A percentile compares a stretch with the other conserved stretches of the same genome.
Evolutionary conservation across 179 eudicot species (phyloP).

Genomic region (Heliamphora pulchella): DNA sequence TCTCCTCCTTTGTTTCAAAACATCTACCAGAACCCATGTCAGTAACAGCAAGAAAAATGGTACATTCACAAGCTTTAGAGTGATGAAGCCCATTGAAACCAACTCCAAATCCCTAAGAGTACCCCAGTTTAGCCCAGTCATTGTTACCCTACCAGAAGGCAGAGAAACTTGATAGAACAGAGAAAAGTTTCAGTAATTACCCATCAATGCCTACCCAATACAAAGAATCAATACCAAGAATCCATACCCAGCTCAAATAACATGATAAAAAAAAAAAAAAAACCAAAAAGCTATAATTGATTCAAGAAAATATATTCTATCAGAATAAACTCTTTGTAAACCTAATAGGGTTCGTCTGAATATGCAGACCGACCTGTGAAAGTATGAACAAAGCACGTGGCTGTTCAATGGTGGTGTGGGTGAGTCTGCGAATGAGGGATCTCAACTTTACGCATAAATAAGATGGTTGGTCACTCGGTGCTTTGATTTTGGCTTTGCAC

Average conservation of each 20-base stretch:
- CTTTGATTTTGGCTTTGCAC: neutral
- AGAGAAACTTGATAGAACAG: neutral
- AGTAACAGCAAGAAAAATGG: conserved; percentile 48
- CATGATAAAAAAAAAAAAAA: neutral
- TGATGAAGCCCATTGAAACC: conserved; percentile 33
- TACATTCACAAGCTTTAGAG: conserved; percentile 38
- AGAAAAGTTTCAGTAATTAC: neutral
- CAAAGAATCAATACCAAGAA: neutral
- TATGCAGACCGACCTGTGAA: conserved; percentile 16
- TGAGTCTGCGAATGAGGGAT: neutral
- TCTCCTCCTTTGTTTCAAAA: conserved; percentile 26
- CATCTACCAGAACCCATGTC: conserved; percentile 51
- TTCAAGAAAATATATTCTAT: conserved; percentile 5
- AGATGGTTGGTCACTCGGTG: neutral
- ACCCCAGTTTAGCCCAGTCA: neutral
- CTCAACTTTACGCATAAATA: conserved; percentile 5
- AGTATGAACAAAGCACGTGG: conserved; percentile 27
- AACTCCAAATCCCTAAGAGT: neutral
- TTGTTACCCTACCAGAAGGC: neutral
- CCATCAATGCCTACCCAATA: neutral
- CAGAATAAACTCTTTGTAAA: neutral
- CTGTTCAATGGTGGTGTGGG: conserved; percentile 15
- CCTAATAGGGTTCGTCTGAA: conserved; percentile 6
- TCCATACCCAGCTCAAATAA: conserved; percentile 8
- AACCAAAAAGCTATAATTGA: neutral